Percentiles rank a stretch among this genome's conserved stretches.
Conservation (phyloP, 176 grass and related monocot species). For the Aegilops tauschii region DNA sequence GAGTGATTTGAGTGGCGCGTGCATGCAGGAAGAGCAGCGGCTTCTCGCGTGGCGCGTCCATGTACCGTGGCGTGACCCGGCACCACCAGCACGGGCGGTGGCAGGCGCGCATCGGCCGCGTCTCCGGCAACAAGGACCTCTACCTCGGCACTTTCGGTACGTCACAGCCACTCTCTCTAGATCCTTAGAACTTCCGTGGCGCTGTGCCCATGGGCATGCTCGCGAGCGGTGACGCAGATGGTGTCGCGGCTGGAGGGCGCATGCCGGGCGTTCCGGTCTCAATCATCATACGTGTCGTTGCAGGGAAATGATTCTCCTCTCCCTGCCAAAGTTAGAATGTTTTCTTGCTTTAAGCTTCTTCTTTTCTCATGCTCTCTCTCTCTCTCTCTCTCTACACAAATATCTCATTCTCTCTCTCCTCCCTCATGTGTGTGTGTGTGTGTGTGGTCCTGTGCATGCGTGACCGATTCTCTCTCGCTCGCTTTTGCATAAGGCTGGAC, state of each 20-base stretch:
- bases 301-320: constrained; percentile 39
- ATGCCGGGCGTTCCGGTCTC: constrained; percentile 35
- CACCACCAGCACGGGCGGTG: constrained; percentile 98
- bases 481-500: constrained; percentile 79
- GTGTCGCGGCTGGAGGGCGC: constrained; percentile 39
- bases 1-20: not conserved
- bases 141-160: constrained; percentile 98
- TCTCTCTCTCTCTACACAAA: not conserved
- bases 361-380: not conserved
- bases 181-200: not conserved
- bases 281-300: constrained; percentile 36
- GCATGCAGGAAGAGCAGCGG: constrained; percentile 92
- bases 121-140: constrained; percentile 99
- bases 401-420: not conserved
- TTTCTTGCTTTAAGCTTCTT: constrained; percentile 26
- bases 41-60: constrained; percentile 89
- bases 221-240: not conserved
- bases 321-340: constrained; percentile 55
- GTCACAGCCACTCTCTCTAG: not conserved
- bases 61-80: constrained; percentile 95
- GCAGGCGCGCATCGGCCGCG: constrained; percentile 97
- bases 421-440: not conserved
- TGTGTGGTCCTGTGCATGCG: constrained; percentile 23
- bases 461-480: constrained; percentile 23
- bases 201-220: not conserved